A percentile compares a stretch with the other conserved stretches of the same genome.
Evolutionary conservation across 2,329 filamentous ascomycete species (phyloP).

Genomic region (Aspergillus sclerotialis): DNA sequence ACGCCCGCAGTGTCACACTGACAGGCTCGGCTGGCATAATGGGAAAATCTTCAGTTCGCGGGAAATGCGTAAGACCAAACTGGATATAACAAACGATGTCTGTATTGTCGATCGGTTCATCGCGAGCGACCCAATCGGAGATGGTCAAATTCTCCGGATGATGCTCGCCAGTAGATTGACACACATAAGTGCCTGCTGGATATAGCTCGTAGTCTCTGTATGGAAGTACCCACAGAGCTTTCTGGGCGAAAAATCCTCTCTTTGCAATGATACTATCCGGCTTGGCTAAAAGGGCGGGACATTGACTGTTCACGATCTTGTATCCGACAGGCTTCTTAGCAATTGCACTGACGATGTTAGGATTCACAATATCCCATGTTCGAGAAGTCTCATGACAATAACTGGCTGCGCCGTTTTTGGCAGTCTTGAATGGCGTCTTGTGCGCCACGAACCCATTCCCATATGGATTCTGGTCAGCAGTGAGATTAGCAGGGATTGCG

Average conservation of each 20-base stretch:
- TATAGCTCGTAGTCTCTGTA: conserved; percentile 54
- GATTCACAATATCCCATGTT: neutral
- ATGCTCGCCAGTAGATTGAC: conserved; percentile 46
- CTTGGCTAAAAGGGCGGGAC: conserved; percentile 38
- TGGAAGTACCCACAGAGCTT: conserved; percentile 52
- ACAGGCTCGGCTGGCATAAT: conserved; percentile 54
- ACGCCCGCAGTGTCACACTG: conserved; percentile 51
- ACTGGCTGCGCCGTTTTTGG: conserved; percentile 10
- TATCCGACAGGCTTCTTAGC: conserved; percentile 14
- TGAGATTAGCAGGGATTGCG: conserved; percentile 34
- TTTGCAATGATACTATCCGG: conserved; percentile 50
- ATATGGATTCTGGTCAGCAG: conserved; percentile 53
- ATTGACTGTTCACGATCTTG: conserved; percentile 22
- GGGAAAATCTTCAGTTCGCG: conserved; percentile 47
- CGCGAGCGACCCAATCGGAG: conserved; percentile 29
- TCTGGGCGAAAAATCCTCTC: conserved; percentile 52
- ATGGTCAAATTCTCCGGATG: conserved; percentile 41
- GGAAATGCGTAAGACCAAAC: conserved; percentile 52
- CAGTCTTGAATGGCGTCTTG: conserved; percentile 34
- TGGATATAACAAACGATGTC: conserved; percentile 53
- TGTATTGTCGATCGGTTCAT: conserved; percentile 48
- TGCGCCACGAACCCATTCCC: conserved; percentile 52
- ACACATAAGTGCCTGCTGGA: conserved; percentile 54
- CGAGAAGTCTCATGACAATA: neutral
- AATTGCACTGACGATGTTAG: neutral